phyloP scores from a whole-genome alignment of 371 early-diverging fungal genomes.

The Rhizopus arrhizus region DNA sequence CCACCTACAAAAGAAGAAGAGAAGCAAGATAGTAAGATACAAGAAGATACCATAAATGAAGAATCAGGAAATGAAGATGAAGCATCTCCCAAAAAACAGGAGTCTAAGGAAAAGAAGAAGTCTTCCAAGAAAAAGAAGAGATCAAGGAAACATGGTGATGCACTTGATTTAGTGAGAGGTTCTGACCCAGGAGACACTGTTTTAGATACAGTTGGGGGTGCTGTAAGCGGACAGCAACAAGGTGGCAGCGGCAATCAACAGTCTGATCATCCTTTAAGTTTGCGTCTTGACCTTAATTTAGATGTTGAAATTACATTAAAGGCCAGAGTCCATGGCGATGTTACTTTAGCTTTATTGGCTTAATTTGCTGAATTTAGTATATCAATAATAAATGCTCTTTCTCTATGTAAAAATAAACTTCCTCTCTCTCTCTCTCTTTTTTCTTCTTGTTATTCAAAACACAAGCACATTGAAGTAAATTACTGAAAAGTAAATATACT shows the following conservation, averaged over 20 bases:
- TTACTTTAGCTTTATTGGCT: conserved; percentile 32
- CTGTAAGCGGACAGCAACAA: not conserved
- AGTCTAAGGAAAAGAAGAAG: conserved; percentile 15
- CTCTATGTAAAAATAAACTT: too few relatives aligned
- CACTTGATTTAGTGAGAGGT: conserved; percentile 8
- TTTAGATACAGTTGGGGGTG: conserved; percentile 1
- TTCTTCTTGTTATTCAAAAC: too few relatives aligned
- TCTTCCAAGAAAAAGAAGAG: conserved; percentile 26
- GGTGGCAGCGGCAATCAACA: conserved; percentile 4
- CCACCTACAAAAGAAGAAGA: conserved; percentile 20
- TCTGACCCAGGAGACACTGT: conserved; percentile 8
- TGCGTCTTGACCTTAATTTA: conserved; percentile 39
- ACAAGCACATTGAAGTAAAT: not conserved
- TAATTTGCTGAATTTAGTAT: conserved; percentile 5
- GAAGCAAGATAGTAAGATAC: not conserved
- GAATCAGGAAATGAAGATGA: conserved; percentile 8
- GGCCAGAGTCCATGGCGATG: conserved; percentile 34
- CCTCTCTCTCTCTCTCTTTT: too few relatives aligned
- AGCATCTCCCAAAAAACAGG: conserved; percentile 10
- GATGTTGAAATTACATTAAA: conserved; percentile 41
- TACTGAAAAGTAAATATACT: not conserved
- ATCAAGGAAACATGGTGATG: conserved; percentile 11
- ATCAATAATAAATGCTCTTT: too few relatives aligned
- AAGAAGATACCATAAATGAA: conserved; percentile 13
- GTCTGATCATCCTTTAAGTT: conserved; percentile 27